A percentile compares a stretch with the other conserved stretches of the same genome.
Evolutionary conservation across 305 asterid species (phyloP).

Genomic region (Fraxinus xanthoxyloides): DNA sequence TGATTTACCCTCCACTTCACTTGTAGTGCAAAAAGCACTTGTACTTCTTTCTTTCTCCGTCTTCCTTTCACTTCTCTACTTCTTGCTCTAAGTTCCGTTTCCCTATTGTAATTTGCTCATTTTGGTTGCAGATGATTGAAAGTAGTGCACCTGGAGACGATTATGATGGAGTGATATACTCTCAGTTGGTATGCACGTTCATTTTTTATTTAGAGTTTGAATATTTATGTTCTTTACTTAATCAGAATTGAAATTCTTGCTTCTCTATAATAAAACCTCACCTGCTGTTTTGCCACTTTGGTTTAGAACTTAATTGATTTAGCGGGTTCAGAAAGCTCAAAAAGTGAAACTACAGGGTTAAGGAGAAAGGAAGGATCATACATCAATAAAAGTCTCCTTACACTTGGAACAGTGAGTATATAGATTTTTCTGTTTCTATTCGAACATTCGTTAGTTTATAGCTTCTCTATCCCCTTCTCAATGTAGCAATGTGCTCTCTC

Average conservation of each 20-base stretch:
- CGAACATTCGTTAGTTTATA: background rate
- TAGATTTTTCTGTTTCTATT: background rate
- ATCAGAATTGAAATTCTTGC: background rate
- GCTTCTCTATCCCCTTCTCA: background rate
- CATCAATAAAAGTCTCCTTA: conserved; percentile 96
- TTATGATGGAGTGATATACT: conserved; percentile 92
- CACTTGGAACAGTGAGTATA: conserved; percentile 93
- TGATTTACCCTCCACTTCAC: background rate
- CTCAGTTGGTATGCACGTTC: conserved; percentile 76
- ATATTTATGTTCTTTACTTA: background rate
- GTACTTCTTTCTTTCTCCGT: background rate
- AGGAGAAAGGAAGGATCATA: conserved; percentile 98
- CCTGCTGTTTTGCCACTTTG: conserved; percentile 22
- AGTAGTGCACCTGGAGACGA: conserved; percentile 95
- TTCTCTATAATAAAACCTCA: conserved; percentile 27
- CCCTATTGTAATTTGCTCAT: conserved; percentile 20
- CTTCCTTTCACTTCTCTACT: conserved; percentile 7
- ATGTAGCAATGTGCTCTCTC: background rate
- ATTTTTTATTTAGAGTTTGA: conserved; percentile 36
- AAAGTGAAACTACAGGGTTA: conserved; percentile 93
- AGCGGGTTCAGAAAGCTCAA: conserved; percentile 99
- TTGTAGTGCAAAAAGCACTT: background rate
- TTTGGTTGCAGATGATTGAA: conserved; percentile 79
- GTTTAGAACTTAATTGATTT: conserved; percentile 85
- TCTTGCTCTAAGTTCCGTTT: conserved; percentile 11